Percentiles rank a stretch among this genome's conserved stretches.
Conservation (phyloP, 2,329 filamentous ascomycete genomes). For the Lachnellula willkommii region DNA sequence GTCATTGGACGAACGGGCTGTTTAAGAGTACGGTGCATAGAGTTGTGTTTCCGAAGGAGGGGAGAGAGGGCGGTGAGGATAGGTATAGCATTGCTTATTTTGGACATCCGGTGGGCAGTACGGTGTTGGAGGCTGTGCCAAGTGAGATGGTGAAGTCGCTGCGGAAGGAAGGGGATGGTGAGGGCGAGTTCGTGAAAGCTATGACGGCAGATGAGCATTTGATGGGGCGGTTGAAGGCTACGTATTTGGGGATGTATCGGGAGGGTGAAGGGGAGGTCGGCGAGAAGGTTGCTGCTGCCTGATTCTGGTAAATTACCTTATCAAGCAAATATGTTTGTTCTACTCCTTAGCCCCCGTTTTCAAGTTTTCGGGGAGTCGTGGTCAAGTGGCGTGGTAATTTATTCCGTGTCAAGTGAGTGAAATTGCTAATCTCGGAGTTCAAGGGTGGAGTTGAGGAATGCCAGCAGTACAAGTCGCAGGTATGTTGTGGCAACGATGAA, state of each 20-base stretch:
- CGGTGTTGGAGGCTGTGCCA: constrained; percentile 52
- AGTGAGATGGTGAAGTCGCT: constrained; percentile 50
- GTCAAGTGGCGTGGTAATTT: no score
- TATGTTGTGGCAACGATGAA: no score
- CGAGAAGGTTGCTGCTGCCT: not conserved
- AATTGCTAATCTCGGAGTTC: no score
- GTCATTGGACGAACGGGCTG: constrained; percentile 86
- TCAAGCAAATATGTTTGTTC: not conserved
- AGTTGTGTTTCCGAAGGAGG: constrained; percentile 62
- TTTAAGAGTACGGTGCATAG: constrained; percentile 84
- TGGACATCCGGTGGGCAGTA: constrained; percentile 55
- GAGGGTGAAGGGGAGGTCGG: constrained; percentile 30
- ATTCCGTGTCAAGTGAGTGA: no score
- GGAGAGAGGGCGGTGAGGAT: constrained; percentile 44
- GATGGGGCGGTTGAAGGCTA: constrained; percentile 54
- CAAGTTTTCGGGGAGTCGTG: no score
- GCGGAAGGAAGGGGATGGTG: constrained; percentile 25
- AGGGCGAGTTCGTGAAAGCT: constrained; percentile 41
- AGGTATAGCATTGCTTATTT: constrained; percentile 66
- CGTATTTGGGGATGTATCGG: constrained; percentile 52
- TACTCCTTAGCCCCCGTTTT: no score
- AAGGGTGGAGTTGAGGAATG: no score
- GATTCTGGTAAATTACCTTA: not conserved
- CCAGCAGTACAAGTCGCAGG: no score
- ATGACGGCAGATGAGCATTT: constrained; percentile 61